A percentile compares a stretch with the other conserved stretches of the same genome.
These are phyloP conservation scores for Talaromyces sp. DNA, from an alignment of 2,329 filamentous ascomycete genomes.

Conservation along the genomic window DNA sequence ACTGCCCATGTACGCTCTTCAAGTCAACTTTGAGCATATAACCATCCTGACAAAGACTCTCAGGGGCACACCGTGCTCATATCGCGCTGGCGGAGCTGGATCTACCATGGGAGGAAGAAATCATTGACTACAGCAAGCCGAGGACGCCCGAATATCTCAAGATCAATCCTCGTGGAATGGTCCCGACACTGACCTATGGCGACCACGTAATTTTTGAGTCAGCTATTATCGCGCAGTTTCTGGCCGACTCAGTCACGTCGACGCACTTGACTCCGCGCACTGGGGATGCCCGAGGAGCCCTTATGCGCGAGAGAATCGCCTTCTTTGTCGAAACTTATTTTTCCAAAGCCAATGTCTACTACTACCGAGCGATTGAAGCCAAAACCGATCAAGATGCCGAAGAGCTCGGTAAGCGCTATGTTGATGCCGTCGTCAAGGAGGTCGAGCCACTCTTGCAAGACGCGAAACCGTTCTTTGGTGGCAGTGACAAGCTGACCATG, in stretches of 20 bases:
- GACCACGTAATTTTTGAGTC: background rate
- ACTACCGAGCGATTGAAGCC: background rate
- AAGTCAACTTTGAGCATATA: background rate
- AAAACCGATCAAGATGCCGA: background rate
- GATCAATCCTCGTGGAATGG: slow-evolving; percentile 2
- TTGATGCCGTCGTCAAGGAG: background rate
- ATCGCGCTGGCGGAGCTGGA: background rate
- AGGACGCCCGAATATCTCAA: background rate
- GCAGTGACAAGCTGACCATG: background rate
- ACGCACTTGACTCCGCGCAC: background rate
- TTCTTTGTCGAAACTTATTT: slow-evolving; percentile 2
- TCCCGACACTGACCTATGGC: background rate
- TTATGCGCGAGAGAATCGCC: background rate
- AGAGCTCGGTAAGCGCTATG: background rate
- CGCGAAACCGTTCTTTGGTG: background rate
- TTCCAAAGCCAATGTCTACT: background rate
- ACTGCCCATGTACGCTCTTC: background rate
- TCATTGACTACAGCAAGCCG: background rate
- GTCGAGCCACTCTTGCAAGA: background rate
- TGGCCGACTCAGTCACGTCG: background rate
- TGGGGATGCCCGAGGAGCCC: background rate
- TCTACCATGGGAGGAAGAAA: background rate
- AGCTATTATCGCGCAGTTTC: background rate
- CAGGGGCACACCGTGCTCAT: background rate
- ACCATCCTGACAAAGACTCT: background rate